Evolutionary conservation across 1,139 yeast species (phyloP), one percentile per base, ranked within the genome.

Genomic region (Candida sp.): DNA sequence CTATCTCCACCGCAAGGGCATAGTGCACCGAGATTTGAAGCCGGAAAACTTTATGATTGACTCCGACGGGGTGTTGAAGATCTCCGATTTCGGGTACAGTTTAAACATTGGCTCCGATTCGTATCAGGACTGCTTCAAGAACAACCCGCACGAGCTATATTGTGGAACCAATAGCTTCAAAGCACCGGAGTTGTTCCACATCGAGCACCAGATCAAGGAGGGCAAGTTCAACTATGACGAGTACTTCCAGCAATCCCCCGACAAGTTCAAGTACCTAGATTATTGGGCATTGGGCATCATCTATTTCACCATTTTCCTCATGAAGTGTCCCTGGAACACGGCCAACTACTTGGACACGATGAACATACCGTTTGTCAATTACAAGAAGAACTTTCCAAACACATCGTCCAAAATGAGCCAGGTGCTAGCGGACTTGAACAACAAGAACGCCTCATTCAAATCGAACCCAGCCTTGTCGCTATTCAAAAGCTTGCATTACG

Each of bases 131-230:
- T 56, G 61, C 54, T 52, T 62, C 26, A 42, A 49, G 12, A 52
- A 56, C 0, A 63, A 67, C 33, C 67, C 68, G 2, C 64, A 63
- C 30, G 66, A 65, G 35, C 54, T 80, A 9, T 66, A 62, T 45
- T 67, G 79, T 53, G 87, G 87, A 1, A 83, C 87, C 2, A 72
- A 69, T 35, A 76, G 83, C 22, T 83, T 81, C 62, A 83, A 81
- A 58, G 81, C 86, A 0, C 86, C 87, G 0, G 86, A 83, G 58
- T 59, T 81, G 40, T 77, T 74, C 55, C 55, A 60, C 12, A 61
- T 63, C 42, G 79, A 73, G 50, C 50, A 47, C n/a, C 50, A 54
- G n/a, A 48, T 55, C 9, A 50, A 47, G 22, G 38, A 46, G 39
- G 46, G 44, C 26, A 30, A 39, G 12, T 51, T 56, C 44, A 32